Evolutionary conservation across 148 eudicot species (phyloP).

Genomic region (Rheum nobile): DNA sequence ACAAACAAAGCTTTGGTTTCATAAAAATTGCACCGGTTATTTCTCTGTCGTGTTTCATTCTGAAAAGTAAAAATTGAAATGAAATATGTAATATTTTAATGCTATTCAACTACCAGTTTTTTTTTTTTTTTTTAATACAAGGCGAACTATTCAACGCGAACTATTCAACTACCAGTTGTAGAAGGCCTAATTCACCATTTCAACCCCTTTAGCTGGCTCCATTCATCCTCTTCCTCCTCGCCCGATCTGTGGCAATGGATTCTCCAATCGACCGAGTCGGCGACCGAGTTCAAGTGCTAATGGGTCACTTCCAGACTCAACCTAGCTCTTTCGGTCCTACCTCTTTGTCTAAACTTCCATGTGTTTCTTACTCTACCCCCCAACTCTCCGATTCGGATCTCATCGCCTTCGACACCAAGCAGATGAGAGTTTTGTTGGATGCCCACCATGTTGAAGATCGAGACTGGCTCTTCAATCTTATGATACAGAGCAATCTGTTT

Average conservation of each 20-base stretch:
- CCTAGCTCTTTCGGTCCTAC: neutral
- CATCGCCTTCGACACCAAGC: neutral
- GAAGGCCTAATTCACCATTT: neutral
- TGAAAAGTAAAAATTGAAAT: too few species aligned
- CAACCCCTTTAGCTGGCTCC: neutral
- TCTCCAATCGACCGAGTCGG: neutral
- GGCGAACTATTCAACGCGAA: too few species aligned
- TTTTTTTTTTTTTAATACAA: too few species aligned
- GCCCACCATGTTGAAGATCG: conserved; percentile 37
- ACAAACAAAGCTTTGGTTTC: too few species aligned
- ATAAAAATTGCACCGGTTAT: too few species aligned
- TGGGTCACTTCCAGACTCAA: neutral
- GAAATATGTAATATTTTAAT: too few species aligned
- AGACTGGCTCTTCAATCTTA: conserved; percentile 37
- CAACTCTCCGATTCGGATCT: conserved; percentile 6
- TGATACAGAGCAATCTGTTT: conserved; percentile 32
- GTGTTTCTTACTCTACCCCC: conserved; percentile 5
- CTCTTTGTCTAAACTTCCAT: conserved; percentile 1
- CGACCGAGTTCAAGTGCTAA: neutral
- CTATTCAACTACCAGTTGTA: too few species aligned
- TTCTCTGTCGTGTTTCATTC: too few species aligned
- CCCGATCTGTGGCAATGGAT: neutral
- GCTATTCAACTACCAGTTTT: too few species aligned
- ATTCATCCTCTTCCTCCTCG: neutral
- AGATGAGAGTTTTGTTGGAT: conserved; percentile 18